Evolutionary conservation across 2,329 filamentous ascomycete genomes (phyloP), one percentile per base, ranked within the genome.

Genomic region (Penicillium sp.): DNA sequence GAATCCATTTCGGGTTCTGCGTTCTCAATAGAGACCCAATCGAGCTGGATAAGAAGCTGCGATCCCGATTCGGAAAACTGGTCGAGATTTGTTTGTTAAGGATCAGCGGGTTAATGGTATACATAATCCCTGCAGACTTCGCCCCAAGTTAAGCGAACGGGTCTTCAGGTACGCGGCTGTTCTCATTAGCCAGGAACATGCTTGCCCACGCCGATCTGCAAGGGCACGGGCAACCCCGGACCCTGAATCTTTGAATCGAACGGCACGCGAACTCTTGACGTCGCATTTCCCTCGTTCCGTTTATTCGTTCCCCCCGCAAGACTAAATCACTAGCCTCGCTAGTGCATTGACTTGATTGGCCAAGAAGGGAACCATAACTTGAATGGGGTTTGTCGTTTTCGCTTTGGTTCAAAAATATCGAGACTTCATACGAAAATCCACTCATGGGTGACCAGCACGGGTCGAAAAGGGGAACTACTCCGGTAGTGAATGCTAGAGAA

Each of bases 381-480:
- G 29, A 16, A 44, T 44, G 14, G 28, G 18, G 10, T 28, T 13
- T 13, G 24, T 44, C 39, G 28, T 26, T 37, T 44, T 53, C 29
- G 19, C 43, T 40, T 21, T 21, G 28, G 19, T 5, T 36, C 23
- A 48, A 44, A 44, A 26, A 46, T 33, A 19, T 44, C n/a, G 37
- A 48, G 21, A 44, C 18, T 26, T 33, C 28, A 19, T 5, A 10
- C 18, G 49, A 47, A 33, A 26, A 33, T 34, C 29, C 43, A 48
- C 19, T 10, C 34, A 33, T 42, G 13, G 16, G 14, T n/a, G 2
- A 11, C 19, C 9, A 45, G 18, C 34, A 45, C 37, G 16, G 26
- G 53, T 40, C 34, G 40, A 36, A 49, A 58, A 40, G 29, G 51
- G 55, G 19, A 52, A 49, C 23, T 51, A 6, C 45, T 55, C 48